Percentiles rank a stretch among this genome's conserved stretches.
phyloP scores from a whole-genome alignment of 1,139 yeast species.

The Suzukiozyma palmioleophila region DNA sequence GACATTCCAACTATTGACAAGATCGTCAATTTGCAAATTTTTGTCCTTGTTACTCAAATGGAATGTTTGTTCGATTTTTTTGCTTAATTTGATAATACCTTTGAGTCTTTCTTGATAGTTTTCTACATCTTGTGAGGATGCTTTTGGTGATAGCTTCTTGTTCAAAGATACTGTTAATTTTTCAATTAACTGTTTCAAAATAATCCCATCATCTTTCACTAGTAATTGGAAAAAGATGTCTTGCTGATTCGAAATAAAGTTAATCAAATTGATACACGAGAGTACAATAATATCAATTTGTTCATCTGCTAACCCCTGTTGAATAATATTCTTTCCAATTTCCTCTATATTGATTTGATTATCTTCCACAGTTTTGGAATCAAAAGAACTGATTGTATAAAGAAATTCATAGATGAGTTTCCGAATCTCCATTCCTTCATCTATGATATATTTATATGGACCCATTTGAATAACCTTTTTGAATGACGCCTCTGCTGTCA shows the following conservation, averaged over 20 bases:
- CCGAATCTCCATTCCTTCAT: constrained; percentile 72
- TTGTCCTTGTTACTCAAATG: constrained; percentile 2
- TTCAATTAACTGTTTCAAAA: constrained; percentile 18
- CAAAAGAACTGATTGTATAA: constrained; percentile 44
- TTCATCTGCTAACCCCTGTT: constrained; percentile 31
- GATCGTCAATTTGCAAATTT: constrained; percentile 1
- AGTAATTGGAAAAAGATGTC: constrained; percentile 11
- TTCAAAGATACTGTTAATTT: constrained; percentile 25
- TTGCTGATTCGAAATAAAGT: constrained; percentile 22
- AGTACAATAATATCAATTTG: constrained; percentile 39
- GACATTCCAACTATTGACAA: not conserved
- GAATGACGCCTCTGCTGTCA: constrained; percentile 51
- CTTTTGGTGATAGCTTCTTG: constrained; percentile 37
- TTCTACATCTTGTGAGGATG: constrained; percentile 37
- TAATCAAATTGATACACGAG: constrained; percentile 30
- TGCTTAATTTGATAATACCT: constrained; percentile 11
- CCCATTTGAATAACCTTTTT: constrained; percentile 77
- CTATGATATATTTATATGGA: constrained; percentile 79
- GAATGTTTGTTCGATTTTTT: constrained; percentile 5
- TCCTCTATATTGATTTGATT: constrained; percentile 17
- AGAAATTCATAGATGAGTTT: constrained; percentile 71
- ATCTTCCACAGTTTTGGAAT: constrained; percentile 17
- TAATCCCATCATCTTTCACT: constrained; percentile 14
- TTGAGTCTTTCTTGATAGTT: constrained; percentile 14
- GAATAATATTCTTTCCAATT: constrained; percentile 26